phyloP scores from a whole-genome alignment of 257 asterid genomes.

The Henckelia pumila region DNA sequence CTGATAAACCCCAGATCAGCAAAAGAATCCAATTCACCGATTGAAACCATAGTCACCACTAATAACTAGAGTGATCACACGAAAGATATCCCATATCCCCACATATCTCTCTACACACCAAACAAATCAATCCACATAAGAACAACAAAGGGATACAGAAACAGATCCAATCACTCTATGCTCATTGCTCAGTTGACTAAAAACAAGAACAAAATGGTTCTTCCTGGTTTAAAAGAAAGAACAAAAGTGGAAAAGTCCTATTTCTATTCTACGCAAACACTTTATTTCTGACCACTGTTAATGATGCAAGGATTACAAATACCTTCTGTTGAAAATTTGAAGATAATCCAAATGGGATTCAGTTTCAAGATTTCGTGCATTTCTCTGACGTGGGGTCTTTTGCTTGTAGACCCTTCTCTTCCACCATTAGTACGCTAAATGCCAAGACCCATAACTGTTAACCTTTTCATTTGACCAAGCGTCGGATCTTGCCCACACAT shows the following conservation, averaged over 20 bases:
- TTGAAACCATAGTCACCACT: constrained; percentile 49
- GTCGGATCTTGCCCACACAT: constrained; percentile 11
- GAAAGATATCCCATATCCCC: constrained; percentile 41
- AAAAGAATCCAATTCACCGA: constrained; percentile 46
- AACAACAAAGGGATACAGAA: not conserved
- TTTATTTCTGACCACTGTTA: not conserved
- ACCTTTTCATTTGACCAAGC: constrained; percentile 29
- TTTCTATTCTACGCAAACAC: constrained; percentile 34
- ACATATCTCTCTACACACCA: constrained; percentile 13
- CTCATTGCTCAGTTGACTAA: constrained; percentile 19
- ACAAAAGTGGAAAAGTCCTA: constrained; percentile 4
- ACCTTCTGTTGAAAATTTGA: constrained; percentile 21
- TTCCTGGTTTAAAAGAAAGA: constrained; percentile 21
- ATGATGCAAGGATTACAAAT: constrained; percentile 23
- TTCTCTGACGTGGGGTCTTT: constrained; percentile 31
- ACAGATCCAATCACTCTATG: constrained; percentile 1
- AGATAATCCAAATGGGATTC: constrained; percentile 11
- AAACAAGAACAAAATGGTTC: constrained; percentile 16
- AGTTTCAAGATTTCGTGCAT: constrained; percentile 23
- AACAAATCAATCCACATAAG: constrained; percentile 17
- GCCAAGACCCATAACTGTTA: constrained; percentile 32
- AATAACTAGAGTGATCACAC: constrained; percentile 37
- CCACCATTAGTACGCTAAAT: constrained; percentile 31
- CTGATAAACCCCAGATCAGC: constrained; percentile 57
- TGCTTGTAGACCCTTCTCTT: constrained; percentile 2